phyloP scores from a whole-genome alignment of 306 rosid species.

The Ochetophila trinervis region DNA sequence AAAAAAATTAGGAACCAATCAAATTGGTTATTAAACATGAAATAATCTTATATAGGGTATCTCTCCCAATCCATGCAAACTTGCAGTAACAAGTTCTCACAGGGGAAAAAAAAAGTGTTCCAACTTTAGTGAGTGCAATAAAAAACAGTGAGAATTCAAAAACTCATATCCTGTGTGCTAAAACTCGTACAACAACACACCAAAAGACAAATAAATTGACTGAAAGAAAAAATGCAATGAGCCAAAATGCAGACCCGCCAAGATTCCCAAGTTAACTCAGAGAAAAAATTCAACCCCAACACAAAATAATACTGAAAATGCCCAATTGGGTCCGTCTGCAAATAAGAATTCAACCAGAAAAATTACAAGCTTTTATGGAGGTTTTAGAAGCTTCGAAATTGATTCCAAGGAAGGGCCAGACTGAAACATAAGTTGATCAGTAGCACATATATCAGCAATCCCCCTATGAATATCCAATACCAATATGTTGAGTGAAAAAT shows the following conservation, averaged over 20 bases:
- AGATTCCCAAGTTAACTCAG: neutral
- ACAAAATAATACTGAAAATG: neutral
- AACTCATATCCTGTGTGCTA: too few species aligned
- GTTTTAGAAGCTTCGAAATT: neutral
- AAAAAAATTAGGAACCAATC: constrained; percentile 29
- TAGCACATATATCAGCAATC: constrained; percentile 27
- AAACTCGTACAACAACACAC: too few species aligned
- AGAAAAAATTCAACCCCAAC: neutral
- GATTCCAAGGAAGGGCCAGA: constrained; percentile 19
- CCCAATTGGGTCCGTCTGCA: too few species aligned
- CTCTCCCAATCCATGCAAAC: too few species aligned
- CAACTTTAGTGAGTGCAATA: too few species aligned
- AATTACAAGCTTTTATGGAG: neutral
- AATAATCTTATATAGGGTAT: too few species aligned
- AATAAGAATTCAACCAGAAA: too few species aligned
- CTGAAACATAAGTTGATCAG: constrained; percentile 31
- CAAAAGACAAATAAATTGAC: too few species aligned
- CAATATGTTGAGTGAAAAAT: constrained; percentile 30
- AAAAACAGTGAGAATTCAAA: too few species aligned
- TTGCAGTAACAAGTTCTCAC: neutral
- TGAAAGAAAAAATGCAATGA: constrained; percentile 23
- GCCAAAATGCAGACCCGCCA: neutral
- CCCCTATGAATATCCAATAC: constrained; percentile 46
- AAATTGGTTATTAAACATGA: constrained; percentile 1
- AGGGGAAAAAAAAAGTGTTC: too few species aligned